These are phyloP conservation scores for Pulveroboletus sp. DNA, from an alignment of 768 basidiomycete species.

Conservation along the genomic window DNA sequence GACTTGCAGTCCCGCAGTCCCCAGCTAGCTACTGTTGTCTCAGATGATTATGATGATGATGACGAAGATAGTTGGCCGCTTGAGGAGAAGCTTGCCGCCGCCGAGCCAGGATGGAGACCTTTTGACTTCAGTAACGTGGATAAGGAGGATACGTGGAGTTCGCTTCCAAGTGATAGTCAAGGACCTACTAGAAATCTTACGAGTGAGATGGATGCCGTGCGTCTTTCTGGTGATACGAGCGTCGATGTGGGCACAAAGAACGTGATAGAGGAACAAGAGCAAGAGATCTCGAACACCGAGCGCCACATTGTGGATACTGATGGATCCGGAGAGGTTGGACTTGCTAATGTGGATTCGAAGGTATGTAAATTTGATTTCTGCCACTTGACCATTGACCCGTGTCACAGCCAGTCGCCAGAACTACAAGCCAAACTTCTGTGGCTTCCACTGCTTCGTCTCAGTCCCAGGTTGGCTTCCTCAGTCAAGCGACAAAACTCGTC, in stretches of 20 bases:
- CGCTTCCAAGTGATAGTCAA: slow-evolving; percentile 59
- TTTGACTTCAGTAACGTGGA: slow-evolving; percentile 52
- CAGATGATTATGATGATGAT: slow-evolving; percentile 50
- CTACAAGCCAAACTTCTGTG: slow-evolving; percentile 56
- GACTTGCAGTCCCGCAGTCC: slow-evolving; percentile 33
- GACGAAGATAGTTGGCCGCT: slow-evolving; percentile 76
- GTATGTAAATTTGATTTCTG: slow-evolving; percentile 29
- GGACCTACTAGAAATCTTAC: slow-evolving; percentile 26
- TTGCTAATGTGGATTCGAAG: slow-evolving; percentile 34
- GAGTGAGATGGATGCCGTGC: slow-evolving; percentile 2
- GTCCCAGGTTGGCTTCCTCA: slow-evolving; percentile 60
- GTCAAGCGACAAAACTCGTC: slow-evolving; percentile 67
- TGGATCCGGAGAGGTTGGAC: slow-evolving; percentile 39
- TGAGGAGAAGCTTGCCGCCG: slow-evolving; percentile 58
- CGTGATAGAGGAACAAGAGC: slow-evolving; percentile 12
- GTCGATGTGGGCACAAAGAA: slow-evolving; percentile 10
- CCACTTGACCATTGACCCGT: slow-evolving; percentile 8
- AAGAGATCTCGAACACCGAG: slow-evolving; percentile 36
- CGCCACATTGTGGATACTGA: slow-evolving; percentile 28
- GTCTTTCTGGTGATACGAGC: slow-evolving; percentile 6
- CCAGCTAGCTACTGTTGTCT: not conserved
- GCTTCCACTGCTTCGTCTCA: slow-evolving; percentile 39
- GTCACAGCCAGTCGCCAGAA: slow-evolving; percentile 29
- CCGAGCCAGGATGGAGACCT: slow-evolving; percentile 57
- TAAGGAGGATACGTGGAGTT: slow-evolving; percentile 78